phyloP scores from a whole-genome alignment of 495 filamentous ascomycete genomes.

The Chlorociboria aeruginascens region DNA sequence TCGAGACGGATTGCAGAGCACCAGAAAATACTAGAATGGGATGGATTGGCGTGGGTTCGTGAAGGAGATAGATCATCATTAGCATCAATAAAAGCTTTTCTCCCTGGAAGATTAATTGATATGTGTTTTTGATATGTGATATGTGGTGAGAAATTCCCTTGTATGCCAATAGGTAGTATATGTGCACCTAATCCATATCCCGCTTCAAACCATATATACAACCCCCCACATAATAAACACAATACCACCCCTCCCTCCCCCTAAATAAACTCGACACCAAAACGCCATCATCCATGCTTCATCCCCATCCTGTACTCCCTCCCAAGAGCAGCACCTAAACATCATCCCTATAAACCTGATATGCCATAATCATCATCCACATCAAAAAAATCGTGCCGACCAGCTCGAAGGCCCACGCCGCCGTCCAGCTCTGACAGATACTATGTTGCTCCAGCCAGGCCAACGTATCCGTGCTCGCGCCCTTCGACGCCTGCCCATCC shows the following conservation, averaged over 20 bases:
- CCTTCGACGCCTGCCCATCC: conserved; percentile 37
- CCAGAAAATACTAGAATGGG: neutral
- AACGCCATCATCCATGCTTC: neutral
- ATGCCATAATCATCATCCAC: conserved; percentile 91
- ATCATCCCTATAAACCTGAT: conserved; percentile 64
- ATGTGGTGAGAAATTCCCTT: no score
- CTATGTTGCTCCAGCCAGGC: conserved; percentile 80
- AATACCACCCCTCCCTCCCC: neutral
- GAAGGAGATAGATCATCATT: neutral
- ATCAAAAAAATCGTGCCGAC: conserved; percentile 76
- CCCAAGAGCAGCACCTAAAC: neutral
- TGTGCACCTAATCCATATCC: no score
- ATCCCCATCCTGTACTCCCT: neutral
- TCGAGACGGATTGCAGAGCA: neutral
- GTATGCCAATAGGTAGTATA: no score
- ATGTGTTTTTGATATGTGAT: no score
- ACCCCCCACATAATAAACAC: neutral
- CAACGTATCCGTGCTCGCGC: conserved; percentile 58
- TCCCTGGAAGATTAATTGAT: no score
- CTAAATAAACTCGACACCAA: no score
- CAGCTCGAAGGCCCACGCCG: conserved; percentile 56
- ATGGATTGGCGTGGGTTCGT: neutral
- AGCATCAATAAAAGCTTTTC: neutral
- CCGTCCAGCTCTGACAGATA: conserved; percentile 63
- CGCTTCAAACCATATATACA: no score